Conservation (phyloP, 768 basidiomycete genomes). For the Termitomyces sp. region DNA sequence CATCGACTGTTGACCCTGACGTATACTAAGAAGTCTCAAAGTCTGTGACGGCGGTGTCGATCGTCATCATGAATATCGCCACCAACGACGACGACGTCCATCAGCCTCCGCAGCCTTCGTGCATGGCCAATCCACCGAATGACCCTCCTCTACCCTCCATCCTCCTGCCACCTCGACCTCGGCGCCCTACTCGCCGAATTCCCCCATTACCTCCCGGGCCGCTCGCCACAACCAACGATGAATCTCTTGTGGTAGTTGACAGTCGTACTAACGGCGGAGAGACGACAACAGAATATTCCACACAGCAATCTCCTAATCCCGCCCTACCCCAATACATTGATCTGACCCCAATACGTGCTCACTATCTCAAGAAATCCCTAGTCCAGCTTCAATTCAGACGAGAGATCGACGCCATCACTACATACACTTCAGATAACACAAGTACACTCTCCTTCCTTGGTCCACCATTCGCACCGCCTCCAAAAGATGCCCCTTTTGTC, state of each 20-base stretch:
- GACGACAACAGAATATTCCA: background rate
- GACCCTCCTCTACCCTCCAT: background rate
- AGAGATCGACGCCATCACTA: conserved; percentile 73
- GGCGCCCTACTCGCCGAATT: conserved; percentile 17
- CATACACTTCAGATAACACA: conserved; percentile 40
- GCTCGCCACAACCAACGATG: conserved; percentile 3
- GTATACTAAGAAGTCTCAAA: conserved; percentile 7
- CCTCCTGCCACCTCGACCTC: conserved; percentile 9
- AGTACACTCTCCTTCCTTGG: conserved; percentile 87
- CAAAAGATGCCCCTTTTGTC: conserved; percentile 49
- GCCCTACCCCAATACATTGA: conserved; percentile 17
- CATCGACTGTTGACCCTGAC: conserved; percentile 14
- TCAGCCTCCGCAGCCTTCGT: background rate
- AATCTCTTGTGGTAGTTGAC: conserved; percentile 1
- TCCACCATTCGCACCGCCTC: conserved; percentile 76
- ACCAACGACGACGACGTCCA: conserved; percentile 5
- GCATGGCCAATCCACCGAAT: conserved; percentile 3
- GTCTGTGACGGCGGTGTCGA: conserved; percentile 2
- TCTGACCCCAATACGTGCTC: conserved; percentile 87
- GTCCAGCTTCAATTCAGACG: conserved; percentile 78
- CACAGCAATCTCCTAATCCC: background rate
- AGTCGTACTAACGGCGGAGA: background rate
- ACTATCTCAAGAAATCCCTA: conserved; percentile 97
- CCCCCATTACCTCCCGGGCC: conserved; percentile 12
- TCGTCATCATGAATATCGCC: conserved; percentile 7